Conservation (phyloP, 352 stramenopile species). For the Phytophthora hibernalis region DNA sequence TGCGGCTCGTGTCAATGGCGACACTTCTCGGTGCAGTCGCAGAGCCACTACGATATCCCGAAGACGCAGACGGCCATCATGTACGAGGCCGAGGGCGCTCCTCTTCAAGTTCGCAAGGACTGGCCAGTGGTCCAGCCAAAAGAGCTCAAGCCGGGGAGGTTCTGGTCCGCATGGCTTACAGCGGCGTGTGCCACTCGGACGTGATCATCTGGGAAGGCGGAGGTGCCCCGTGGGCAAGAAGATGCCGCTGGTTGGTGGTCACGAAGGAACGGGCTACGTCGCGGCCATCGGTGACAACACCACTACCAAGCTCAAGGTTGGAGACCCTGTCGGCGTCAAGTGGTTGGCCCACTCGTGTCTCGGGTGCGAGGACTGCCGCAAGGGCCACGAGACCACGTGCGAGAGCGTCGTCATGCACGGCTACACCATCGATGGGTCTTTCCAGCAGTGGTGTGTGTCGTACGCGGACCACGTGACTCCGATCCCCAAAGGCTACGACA, state of each 20-base stretch:
- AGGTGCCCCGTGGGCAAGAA: slow-evolving; percentile 32
- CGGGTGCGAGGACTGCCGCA: slow-evolving; percentile 58
- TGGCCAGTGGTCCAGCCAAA: slow-evolving; percentile 52
- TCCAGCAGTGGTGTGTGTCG: slow-evolving; percentile 67
- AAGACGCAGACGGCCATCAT: slow-evolving; percentile 56
- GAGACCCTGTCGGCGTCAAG: slow-evolving; percentile 57
- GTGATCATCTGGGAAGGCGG: slow-evolving; percentile 53
- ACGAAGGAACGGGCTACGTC: slow-evolving; percentile 60
- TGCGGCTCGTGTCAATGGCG: slow-evolving; percentile 27
- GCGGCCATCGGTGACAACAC: slow-evolving; percentile 51
- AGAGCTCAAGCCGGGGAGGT: slow-evolving; percentile 50
- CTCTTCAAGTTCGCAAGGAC: slow-evolving; percentile 48
- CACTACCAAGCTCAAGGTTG: slow-evolving; percentile 49
- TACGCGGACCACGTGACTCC: slow-evolving; percentile 82
- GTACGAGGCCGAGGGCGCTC: slow-evolving; percentile 44
- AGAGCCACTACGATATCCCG: slow-evolving; percentile 51
- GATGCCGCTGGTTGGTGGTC: slow-evolving; percentile 56
- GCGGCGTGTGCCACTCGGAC: slow-evolving; percentile 56
- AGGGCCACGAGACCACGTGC: slow-evolving; percentile 56
- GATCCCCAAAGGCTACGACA: slow-evolving; percentile 61
- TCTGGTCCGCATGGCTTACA: slow-evolving; percentile 59
- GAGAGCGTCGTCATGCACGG: slow-evolving; percentile 46
- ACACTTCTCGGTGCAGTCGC: slow-evolving; percentile 48
- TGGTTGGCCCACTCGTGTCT: slow-evolving; percentile 55
- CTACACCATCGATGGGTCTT: slow-evolving; percentile 57